Evolutionary conservation across 2,329 filamentous ascomycete species (phyloP), one percentile per base, ranked within the genome.

Genomic region (Polychaeton citri): DNA sequence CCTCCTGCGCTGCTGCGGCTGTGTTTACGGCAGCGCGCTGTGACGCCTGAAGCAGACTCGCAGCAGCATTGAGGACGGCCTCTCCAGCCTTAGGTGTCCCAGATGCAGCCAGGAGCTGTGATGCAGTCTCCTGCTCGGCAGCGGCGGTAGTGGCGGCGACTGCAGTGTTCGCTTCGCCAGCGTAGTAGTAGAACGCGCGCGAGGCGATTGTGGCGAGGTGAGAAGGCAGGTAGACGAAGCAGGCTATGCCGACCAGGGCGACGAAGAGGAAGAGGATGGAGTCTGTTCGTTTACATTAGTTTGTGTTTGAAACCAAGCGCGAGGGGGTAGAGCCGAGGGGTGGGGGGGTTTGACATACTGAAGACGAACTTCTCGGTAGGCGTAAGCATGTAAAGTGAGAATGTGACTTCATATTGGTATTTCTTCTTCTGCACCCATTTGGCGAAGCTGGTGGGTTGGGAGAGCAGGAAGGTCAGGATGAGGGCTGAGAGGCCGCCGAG

Each of bases 391-490:
- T 98, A 96, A 18, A 96, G 74, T 42, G 82, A 81, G 62, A 92
- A 90, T 9, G 88, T 95, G 59, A 96, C 88, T 66, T 98, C 90
- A 58, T 96, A 86, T 68, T 96, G 90, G 69, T 96, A 95, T 59
- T 87, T 79, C 72, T 98, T 98, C 61, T 87, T 75, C 62, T 86
- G 79, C 48, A 96, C 71, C 85, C 87, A 95, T 60, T 79, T 78
- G 46, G 83, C 73, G 51, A 92, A 57, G 20, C 63, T 61, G 18
- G 67, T 64, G 8, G 72, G 61, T 41, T 64, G 64, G 26, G 66
- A 53, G 52, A 66, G 49, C 41, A 66, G 55, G 38, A 59, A 53
- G 38, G 57, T 51, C 38, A 59, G 51, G 35, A 49, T 45, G 40
- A 63, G 52, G 43, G 57, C 36, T 43, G 52, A 40, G 40, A 48